A percentile compares a stretch with the other conserved stretches of the same genome.
phyloP scores from a whole-genome alignment of 2,329 filamentous ascomycete genomes.

The Epichloe festucae region DNA sequence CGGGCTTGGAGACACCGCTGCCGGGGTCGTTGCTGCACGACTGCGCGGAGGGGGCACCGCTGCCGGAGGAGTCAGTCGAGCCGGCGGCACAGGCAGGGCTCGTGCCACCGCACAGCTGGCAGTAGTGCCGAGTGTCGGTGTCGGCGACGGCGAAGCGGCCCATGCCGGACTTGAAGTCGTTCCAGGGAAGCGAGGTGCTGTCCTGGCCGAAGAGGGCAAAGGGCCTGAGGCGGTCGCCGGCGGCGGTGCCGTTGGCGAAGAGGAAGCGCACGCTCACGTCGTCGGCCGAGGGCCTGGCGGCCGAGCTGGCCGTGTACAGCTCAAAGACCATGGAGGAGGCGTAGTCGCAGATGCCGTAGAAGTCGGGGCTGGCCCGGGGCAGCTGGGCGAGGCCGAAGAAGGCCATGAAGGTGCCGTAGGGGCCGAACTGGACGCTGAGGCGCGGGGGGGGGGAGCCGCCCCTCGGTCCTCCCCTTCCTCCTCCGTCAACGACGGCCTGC shows the following conservation, averaged over 20 bases:
- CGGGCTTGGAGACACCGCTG: constrained; percentile 47
- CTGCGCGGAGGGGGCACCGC: constrained; percentile 9
- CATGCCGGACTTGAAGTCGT: constrained; percentile 51
- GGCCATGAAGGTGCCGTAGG: constrained; percentile 48
- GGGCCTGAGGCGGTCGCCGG: constrained; percentile 33
- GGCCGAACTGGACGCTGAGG: constrained; percentile 44
- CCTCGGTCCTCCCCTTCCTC: too few species aligned
- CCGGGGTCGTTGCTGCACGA: constrained; percentile 10
- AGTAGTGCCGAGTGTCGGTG: constrained; percentile 55
- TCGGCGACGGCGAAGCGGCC: constrained; percentile 46
- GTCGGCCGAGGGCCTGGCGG: constrained; percentile 25
- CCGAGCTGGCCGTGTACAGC: constrained; percentile 38
- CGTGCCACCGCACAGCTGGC: constrained; percentile 58
- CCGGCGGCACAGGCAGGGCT: constrained; percentile 48
- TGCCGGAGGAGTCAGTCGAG: constrained; percentile 9
- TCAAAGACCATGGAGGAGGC: constrained; percentile 74
- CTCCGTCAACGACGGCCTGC: constrained; percentile 30
- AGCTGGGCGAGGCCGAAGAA: constrained; percentile 49
- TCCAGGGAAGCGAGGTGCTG: constrained; percentile 49
- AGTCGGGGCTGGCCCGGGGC: constrained; percentile 40
- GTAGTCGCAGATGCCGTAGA: constrained; percentile 72
- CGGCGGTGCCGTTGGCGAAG: constrained; percentile 46
- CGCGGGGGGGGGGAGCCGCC: constrained; percentile 17
- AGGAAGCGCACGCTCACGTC: constrained; percentile 48
- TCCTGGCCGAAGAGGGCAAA: constrained; percentile 49